phyloP scores from a whole-genome alignment of 805 yeast species.

The Ogataea saltuana region DNA sequence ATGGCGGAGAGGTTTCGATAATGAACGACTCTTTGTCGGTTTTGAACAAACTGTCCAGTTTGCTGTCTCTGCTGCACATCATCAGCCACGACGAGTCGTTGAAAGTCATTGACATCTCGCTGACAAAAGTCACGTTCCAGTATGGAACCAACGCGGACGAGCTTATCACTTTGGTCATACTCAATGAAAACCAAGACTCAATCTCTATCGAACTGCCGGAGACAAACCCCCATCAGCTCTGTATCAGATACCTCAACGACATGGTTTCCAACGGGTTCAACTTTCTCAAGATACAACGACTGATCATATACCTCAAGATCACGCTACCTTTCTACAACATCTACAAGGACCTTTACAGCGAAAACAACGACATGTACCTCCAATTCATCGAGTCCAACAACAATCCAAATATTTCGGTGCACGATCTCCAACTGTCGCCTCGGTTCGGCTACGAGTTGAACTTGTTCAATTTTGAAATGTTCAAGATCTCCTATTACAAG shows the following conservation, averaged over 20 bases:
- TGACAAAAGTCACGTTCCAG: slow-evolving; percentile 33
- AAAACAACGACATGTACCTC: slow-evolving; percentile 11
- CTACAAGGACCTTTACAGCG: slow-evolving; percentile 16
- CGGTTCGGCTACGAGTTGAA: slow-evolving; percentile 24
- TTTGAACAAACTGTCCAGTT: slow-evolving; percentile 30
- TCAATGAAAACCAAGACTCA: slow-evolving; percentile 23
- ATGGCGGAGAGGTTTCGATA: slow-evolving; percentile 18
- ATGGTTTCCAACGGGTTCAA: slow-evolving; percentile 22
- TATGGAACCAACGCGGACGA: slow-evolving; percentile 32
- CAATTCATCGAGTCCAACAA: slow-evolving; percentile 21
- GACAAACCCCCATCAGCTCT: slow-evolving; percentile 33
- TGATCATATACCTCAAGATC: slow-evolving; percentile 32
- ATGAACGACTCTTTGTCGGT: slow-evolving; percentile 30
- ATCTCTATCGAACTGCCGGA: slow-evolving; percentile 30
- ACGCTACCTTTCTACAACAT: slow-evolving; percentile 33
- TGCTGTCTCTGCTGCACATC: slow-evolving; percentile 32
- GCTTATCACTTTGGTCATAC: slow-evolving; percentile 28
- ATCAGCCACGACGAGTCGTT: slow-evolving; percentile 31
- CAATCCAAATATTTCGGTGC: slow-evolving; percentile 12
- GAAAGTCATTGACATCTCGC: slow-evolving; percentile 30
- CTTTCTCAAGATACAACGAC: slow-evolving; percentile 25
- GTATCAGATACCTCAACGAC: slow-evolving; percentile 28
- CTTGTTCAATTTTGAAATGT: slow-evolving; percentile 25
- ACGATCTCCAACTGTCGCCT: slow-evolving; percentile 22
- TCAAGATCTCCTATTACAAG: slow-evolving; percentile 29